phyloP scores from a whole-genome alignment of 495 filamentous ascomycete genomes.

The Penicillium turbatum region DNA sequence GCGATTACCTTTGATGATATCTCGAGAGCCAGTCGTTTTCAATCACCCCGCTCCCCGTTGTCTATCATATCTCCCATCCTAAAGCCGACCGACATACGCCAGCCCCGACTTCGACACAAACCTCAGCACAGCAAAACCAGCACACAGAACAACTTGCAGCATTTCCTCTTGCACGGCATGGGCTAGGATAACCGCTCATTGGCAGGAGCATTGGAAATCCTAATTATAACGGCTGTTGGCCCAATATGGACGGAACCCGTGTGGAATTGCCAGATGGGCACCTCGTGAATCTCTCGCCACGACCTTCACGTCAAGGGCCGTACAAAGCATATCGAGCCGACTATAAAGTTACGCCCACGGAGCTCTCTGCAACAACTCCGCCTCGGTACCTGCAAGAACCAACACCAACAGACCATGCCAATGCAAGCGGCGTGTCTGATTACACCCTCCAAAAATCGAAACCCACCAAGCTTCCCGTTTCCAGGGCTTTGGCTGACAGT shows the following conservation, averaged over 20 bases:
- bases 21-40: not conserved
- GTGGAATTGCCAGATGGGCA: conserved; percentile 34
- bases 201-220: conserved; percentile 16
- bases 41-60: conserved; percentile 7
- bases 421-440: conserved; percentile 5
- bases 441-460: conserved; percentile 18
- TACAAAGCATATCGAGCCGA: conserved; percentile 27
- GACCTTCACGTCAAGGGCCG: conserved; percentile 13
- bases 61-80: conserved; percentile 7
- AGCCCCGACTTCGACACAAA: conserved; percentile 1
- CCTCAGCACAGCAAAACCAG: conserved; percentile 1
- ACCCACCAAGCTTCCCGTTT: conserved; percentile 35
- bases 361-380: conserved; percentile 9
- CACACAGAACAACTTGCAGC: not conserved
- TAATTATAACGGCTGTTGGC: not conserved
- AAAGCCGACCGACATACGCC: not conserved
- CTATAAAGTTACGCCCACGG: conserved; percentile 9
- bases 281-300: conserved; percentile 34
- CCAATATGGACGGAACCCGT: conserved; percentile 24
- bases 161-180: conserved; percentile 22
- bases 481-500: conserved; percentile 21
- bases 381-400: conserved; percentile 1
- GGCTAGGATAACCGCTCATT: conserved; percentile 8
- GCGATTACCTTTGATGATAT: not conserved
- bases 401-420: conserved; percentile 4